Base-by-base conservation (phyloP, 2,329 filamentous ascomycete species). In the Aspergillus pseudotamarii region DNA sequence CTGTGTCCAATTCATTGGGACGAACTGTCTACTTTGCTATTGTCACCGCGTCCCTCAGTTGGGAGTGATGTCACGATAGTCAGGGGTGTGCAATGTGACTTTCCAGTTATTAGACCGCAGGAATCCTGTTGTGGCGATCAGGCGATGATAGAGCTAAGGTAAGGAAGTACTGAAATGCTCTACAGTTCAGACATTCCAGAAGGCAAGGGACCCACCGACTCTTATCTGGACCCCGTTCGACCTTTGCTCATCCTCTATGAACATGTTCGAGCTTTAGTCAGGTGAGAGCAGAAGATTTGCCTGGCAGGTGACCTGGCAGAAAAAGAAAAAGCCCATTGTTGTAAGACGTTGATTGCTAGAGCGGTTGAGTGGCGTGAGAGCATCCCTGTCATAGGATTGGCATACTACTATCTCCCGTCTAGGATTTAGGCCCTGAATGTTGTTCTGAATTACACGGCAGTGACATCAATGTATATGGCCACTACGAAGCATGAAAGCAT, bases 1-100 rank as follows among this genome's bases (percentile, higher is more conserved):
- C 10, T 32, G 45, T 4, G 11, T 28, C 23, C 6, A 26, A 28
- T 28, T 48, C 45, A 48, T 28, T 48, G 21, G 45, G 45, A 48
- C 45, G 9, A 48, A 16, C 16, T 51, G 11, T 32, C 48, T 32
- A 51, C 28, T 34, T 51, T 41, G 48, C 48, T 51, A n/a, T 34
- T 51, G 43, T 57, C 36, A 45, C 30, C 55, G 43, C 36, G 43
- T 57, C n/a, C 38, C 36, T n/a, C 43, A n/a, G 21, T 41, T 28
- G 34, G 21, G 14, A 21, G 34, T 57, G 55, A 57, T 57, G 55
- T 57, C 55, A 57, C 38, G 55, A 57, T 21, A 26, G 19, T 45
- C 36, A 45, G 55, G 36, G 23, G 36, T 2, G 30, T 57, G 28
- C 32, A 12, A 23, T 45, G 21, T 26, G 9, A 51, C 6, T 51